These are phyloP conservation scores for Litsea cubeba DNA, from an alignment of 164 flowering plant species.

Conservation along the genomic window DNA sequence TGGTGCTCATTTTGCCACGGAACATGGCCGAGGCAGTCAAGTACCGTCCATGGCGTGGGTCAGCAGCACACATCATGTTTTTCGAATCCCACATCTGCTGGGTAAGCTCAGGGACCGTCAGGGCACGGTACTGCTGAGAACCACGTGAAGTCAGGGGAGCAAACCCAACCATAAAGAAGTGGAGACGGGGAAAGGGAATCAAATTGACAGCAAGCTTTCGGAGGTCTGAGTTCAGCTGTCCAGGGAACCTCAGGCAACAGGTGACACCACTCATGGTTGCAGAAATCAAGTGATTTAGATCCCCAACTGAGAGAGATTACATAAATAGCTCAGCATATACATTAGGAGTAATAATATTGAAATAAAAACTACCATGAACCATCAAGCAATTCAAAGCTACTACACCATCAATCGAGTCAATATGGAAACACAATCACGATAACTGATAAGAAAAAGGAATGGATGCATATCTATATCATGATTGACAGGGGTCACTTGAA, in stretches of 20 bases:
- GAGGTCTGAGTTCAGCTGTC: conserved; percentile 61
- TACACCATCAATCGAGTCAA: background rate
- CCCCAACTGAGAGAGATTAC: conserved; percentile 43
- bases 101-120: conserved; percentile 61
- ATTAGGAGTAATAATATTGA: background rate
- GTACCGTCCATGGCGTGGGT: conserved; percentile 60
- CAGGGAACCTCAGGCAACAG: conserved; percentile 64
- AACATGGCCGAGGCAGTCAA: conserved; percentile 71
- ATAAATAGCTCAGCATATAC: background rate
- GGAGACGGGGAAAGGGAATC: conserved; percentile 67
- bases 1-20: conserved; percentile 68
- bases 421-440: no score
- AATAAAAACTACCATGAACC: background rate
- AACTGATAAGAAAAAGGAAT: no score
- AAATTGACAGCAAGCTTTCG: conserved; percentile 62
- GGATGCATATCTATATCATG: no score
- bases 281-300: conserved; percentile 58
- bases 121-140: conserved; percentile 58
- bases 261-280: conserved; percentile 72
- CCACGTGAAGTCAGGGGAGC: conserved; percentile 67
- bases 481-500: no score
- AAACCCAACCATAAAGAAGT: conserved; percentile 67
- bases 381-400: background rate
- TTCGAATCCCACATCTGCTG: conserved; percentile 73
- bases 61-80: conserved; percentile 71